A percentile compares a stretch with the other conserved stretches of the same genome.
These are phyloP conservation scores for Nothophaeocryptopus gaeumannii DNA, from an alignment of 2,329 filamentous ascomycete genomes.

Conservation along the genomic window DNA sequence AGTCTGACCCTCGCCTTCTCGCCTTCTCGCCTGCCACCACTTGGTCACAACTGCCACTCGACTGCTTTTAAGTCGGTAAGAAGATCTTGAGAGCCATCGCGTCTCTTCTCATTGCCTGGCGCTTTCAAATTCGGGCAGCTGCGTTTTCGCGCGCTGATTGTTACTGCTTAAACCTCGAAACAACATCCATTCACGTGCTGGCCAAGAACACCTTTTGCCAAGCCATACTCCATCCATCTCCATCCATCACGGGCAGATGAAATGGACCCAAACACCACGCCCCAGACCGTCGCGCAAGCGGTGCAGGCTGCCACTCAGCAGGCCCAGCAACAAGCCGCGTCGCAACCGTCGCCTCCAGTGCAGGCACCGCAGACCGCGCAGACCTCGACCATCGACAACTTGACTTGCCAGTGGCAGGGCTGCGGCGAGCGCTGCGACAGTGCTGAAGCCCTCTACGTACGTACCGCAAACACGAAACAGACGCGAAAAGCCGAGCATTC, in stretches of 20 bases:
- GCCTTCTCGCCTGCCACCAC: too few species aligned
- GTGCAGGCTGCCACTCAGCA: slow-evolving; percentile 31
- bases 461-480: slow-evolving; percentile 21
- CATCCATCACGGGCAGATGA: neutral
- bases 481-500: neutral
- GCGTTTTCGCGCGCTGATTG: slow-evolving; percentile 2
- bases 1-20: too few species aligned
- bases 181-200: neutral
- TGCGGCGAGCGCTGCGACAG: slow-evolving; percentile 59
- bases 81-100: neutral
- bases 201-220: neutral
- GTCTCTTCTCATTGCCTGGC: neutral
- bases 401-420: slow-evolving; percentile 61
- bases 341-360: slow-evolving; percentile 29
- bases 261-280: neutral
- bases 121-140: neutral
- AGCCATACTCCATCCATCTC: neutral
- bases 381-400: slow-evolving; percentile 42
- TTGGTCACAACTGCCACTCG: too few species aligned
- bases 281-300: slow-evolving; percentile 31
- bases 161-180: slow-evolving; percentile 8
- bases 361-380: slow-evolving; percentile 30
- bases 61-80: too few species aligned
- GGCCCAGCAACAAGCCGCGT: slow-evolving; percentile 24
- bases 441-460: slow-evolving; percentile 62